A percentile compares a stretch with the other conserved stretches of the same genome.
Evolutionary conservation across 495 filamentous ascomycete genomes (phyloP).

Genomic region (Extremus antarcticus): DNA sequence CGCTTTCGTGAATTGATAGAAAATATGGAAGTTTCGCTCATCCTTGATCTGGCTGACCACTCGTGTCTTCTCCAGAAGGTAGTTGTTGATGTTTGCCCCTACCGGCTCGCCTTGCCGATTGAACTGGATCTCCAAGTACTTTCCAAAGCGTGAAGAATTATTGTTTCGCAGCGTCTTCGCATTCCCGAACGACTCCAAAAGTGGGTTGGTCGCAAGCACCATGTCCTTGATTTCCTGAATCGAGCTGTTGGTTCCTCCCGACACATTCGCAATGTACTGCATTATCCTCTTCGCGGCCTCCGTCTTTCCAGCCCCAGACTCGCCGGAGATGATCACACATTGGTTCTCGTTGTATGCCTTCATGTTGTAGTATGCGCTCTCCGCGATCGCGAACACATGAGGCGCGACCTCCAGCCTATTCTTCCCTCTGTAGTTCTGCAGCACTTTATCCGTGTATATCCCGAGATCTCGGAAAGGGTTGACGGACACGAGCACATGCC

Average conservation of each 20-base stretch:
- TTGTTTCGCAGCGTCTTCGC: constrained; percentile 97
- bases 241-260: constrained; percentile 75
- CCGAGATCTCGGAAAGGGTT: constrained; percentile 98
- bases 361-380: constrained; percentile 98
- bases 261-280: constrained; percentile 98
- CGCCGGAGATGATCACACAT: constrained; percentile 98
- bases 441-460: constrained; percentile 90
- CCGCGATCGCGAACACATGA: constrained; percentile 96
- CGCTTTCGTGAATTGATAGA: constrained; percentile 97
- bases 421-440: constrained; percentile 86
- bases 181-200: constrained; percentile 96
- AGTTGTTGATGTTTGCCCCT: constrained; percentile 96
- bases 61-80: constrained; percentile 87
- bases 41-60: constrained; percentile 93
- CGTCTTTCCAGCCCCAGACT: constrained; percentile 98
- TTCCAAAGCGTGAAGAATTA: constrained; percentile 96
- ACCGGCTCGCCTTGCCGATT: constrained; percentile 87
- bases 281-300: constrained; percentile 98
- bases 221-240: constrained; percentile 98
- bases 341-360: constrained; percentile 99
- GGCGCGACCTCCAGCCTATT: constrained; percentile 93
- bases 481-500: constrained; percentile 98
- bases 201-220: constrained; percentile 94
- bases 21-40: constrained; percentile 98
- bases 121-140: constrained; percentile 97